A percentile compares a stretch with the other conserved stretches of the same genome.
Conservation (phyloP, 148 eudicot species). For the Amaranthus cruentus region DNA sequence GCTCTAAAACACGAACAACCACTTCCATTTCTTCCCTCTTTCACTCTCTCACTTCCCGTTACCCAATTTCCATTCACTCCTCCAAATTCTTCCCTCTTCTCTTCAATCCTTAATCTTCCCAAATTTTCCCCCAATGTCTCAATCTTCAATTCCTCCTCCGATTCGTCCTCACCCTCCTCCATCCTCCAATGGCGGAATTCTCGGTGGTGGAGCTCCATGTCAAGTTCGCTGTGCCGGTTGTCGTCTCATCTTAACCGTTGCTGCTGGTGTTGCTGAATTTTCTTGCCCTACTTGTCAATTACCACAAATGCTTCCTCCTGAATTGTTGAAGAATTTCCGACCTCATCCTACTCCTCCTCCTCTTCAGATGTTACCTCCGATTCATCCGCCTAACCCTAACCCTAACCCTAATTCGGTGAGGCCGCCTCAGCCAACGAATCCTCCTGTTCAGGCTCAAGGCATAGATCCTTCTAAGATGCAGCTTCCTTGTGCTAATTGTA, state of each 20-base stretch:
- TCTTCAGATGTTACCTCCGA: slow-evolving; percentile 13
- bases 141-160: slow-evolving; percentile 11
- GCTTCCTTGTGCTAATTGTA: slow-evolving; percentile 88
- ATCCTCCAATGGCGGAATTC: slow-evolving; percentile 8
- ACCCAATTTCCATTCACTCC: slow-evolving; percentile 5
- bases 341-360: not conserved
- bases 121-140: slow-evolving; percentile 2
- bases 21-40: slow-evolving; percentile 14
- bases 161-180: slow-evolving; percentile 22
- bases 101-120: slow-evolving; percentile 20
- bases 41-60: slow-evolving; percentile 8
- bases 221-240: slow-evolving; percentile 96
- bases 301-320: slow-evolving; percentile 82
- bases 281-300: slow-evolving; percentile 74
- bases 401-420: slow-evolving; percentile 21
- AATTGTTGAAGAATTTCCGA: slow-evolving; percentile 26
- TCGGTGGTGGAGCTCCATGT: slow-evolving; percentile 27
- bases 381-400: slow-evolving; percentile 23
- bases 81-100: slow-evolving; percentile 20
- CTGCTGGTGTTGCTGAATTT: slow-evolving; percentile 63
- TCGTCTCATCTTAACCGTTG: slow-evolving; percentile 61
- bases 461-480: slow-evolving; percentile 79
- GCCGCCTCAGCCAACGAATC: slow-evolving; percentile 25
- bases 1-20: not conserved
- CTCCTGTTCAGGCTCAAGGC: slow-evolving; percentile 58